Percentiles rank a stretch among this genome's conserved stretches.
These are phyloP conservation scores for Cercospora nicotianae DNA, from an alignment of 2,329 filamentous ascomycete genomes.

Conservation along the genomic window DNA sequence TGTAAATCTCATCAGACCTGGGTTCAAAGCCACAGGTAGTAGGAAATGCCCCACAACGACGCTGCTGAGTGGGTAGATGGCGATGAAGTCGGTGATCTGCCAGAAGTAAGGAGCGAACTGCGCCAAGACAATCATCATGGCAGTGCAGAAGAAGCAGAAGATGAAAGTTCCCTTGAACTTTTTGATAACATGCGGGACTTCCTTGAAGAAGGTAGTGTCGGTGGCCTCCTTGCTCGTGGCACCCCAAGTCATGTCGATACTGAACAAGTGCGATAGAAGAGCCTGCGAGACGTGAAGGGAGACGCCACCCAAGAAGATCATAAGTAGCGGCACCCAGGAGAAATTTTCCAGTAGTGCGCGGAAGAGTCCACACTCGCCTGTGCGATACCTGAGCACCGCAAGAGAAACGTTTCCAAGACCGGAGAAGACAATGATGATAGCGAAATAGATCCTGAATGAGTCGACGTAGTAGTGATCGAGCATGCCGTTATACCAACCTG, in stretches of 20 bases:
- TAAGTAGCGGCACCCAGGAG: slow-evolving; percentile 62
- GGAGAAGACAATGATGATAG: slow-evolving; percentile 76
- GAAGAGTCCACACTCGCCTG: slow-evolving; percentile 62
- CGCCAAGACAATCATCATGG: slow-evolving; percentile 52
- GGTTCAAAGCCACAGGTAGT: slow-evolving; percentile 61
- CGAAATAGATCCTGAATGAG: slow-evolving; percentile 78
- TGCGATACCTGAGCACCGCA: slow-evolving; percentile 70
- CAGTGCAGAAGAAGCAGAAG: slow-evolving; percentile 50
- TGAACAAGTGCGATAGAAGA: slow-evolving; percentile 43
- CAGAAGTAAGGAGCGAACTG: slow-evolving; percentile 53
- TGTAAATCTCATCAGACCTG: slow-evolving; percentile 63
- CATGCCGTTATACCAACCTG: slow-evolving; percentile 74
- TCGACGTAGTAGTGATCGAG: slow-evolving; percentile 80
- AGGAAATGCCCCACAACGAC: slow-evolving; percentile 58
- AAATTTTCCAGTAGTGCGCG: slow-evolving; percentile 55
- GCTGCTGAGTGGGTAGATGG: slow-evolving; percentile 59
- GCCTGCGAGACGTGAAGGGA: slow-evolving; percentile 45
- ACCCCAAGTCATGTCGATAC: slow-evolving; percentile 51
- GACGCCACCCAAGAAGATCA: slow-evolving; percentile 45
- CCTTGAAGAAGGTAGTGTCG: slow-evolving; percentile 57
- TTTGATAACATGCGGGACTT: slow-evolving; percentile 56
- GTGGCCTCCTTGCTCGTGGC: slow-evolving; percentile 62
- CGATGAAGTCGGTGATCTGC: slow-evolving; percentile 59
- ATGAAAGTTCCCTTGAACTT: slow-evolving; percentile 58
- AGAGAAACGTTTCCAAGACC: slow-evolving; percentile 71